Evolutionary conservation across 2,329 filamentous ascomycete genomes (phyloP), one percentile per base, ranked within the genome.

Genomic region (Lachnellula subtilissima): DNA sequence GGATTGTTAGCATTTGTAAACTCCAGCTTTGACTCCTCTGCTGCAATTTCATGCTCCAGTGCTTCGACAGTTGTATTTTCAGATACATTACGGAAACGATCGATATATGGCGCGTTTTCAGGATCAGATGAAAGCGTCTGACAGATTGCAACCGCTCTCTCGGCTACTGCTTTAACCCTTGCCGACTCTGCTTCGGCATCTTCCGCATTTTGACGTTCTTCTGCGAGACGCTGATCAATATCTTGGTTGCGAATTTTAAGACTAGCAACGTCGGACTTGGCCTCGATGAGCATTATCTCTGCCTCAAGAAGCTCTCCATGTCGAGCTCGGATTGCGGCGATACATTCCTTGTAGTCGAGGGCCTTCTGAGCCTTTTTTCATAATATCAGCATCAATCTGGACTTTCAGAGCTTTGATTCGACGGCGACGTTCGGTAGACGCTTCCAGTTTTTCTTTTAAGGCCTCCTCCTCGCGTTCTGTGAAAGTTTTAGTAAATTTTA

Each of bases 1-100:
- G 85, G 86, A 64, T 92, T 90, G 39, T 88, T 88, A 40, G 85
- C 87, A 56, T 91, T 86, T 53, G 94, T 88, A 60, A 94, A 81
- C 57, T 91, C 88, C 2, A 97, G 81, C 58, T 88, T 87, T 23
- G 87, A 85, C 59, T 83, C 78, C 69, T 91, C 87, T 0, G 86
- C 85, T 22, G 84, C 79, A 50, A 97, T 88, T 58, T 95, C 87
- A 9, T 82, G 78, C 28, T 89, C 81, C 6, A 97, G 75, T 2
- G 86, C 80, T 48, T 88, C 85, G 0, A 81, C 65, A 1, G 78
- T 80, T 67, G 82, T 82, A 3, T 73, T 75, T 11, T 73, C 66
- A 1, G 76, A 72, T 12, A 84, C 68, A 1, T 72, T 70, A 1
- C 69, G 69, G 50, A 83, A 73, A 19, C 73, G 61, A 15, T 76